Base-by-base conservation (phyloP, 768 basidiomycete species). In the Hygrophorus pudorinus region DNA sequence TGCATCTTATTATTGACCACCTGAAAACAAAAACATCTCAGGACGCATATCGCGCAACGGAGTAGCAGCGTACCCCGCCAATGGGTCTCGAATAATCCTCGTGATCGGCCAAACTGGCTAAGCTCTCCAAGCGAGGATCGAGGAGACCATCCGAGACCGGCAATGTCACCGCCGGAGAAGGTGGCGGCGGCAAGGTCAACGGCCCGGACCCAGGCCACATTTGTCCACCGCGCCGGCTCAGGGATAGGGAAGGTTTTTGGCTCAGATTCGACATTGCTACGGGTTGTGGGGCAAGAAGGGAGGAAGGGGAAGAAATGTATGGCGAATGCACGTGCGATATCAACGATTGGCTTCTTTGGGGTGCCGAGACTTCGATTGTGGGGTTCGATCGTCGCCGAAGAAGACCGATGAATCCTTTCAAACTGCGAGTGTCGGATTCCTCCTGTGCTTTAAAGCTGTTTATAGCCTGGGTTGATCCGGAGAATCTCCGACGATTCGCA, bases 21-120 rank as follows among this genome's bases (percentile, higher is more conserved):
- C 39, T 41, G 39, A 18, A 41, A 16, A 18, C 14, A 18, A 18
- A 35, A 18, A n/a, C 34, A 18, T n/a, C 17, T 37, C 36, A 17
- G 18, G 20, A 27, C 24, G 7, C 24, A 3, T 14, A 41, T 41
- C 29, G 9, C 5, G 20, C 14, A 7, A 21, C 20, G 3, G 39
- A 41, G 20, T 17, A 27, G 39, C 14, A 45, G 38, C 44, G 14
- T 20, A 46, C 44, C 30, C 44, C 44, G 10, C 37, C 24, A 20
- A 46, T 46, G 16, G 44, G 44, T 28, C 44, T 38, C 20, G 44
- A 46, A 46, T 41, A 41, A 30, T 41, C 40, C 17, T 29, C n/a
- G 17, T 41, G 40, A 30, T 41, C 40, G 4, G 14, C 40, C 40
- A 41, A 16, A 30, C 40, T 41, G 5, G 40, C 40, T 12, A 29